Evolutionary conservation across 805 yeast genomes (phyloP).

Genomic region (Teunomyces kruisii): DNA sequence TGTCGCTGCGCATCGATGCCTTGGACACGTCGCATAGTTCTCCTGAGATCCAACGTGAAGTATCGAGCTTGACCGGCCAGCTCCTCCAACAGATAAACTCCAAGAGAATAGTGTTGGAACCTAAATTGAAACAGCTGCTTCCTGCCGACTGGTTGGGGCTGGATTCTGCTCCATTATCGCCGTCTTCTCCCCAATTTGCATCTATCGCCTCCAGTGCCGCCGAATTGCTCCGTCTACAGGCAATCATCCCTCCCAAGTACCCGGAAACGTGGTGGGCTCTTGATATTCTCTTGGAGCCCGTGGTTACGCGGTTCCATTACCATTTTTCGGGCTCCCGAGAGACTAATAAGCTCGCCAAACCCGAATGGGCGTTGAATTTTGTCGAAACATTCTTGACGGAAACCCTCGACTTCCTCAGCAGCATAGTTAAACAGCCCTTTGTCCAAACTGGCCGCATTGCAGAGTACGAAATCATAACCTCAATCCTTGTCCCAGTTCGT

Average conservation of each 20-base stretch:
- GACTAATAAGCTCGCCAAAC: conserved; percentile 64
- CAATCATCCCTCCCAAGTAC: conserved; percentile 24
- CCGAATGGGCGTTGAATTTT: conserved; percentile 68
- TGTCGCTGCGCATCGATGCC: neutral
- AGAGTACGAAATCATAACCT: conserved; percentile 42
- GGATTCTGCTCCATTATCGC: neutral
- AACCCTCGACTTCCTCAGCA: conserved; percentile 40
- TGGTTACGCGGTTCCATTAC: conserved; percentile 52
- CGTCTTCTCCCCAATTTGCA: neutral
- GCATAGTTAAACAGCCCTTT: conserved; percentile 38
- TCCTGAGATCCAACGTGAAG: neutral
- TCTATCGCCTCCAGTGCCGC: neutral
- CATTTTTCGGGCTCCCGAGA: conserved; percentile 58
- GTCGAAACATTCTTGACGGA: conserved; percentile 42
- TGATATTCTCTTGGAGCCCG: conserved; percentile 44
- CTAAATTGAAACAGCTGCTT: conserved; percentile 1
- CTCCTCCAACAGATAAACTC: neutral
- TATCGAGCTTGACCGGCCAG: neutral
- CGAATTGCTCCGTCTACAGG: conserved; percentile 32
- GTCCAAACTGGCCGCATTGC: conserved; percentile 23
- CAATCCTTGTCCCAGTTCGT: conserved; percentile 47
- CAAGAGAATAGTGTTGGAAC: neutral
- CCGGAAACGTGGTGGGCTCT: conserved; percentile 52
- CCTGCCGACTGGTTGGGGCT: neutral
- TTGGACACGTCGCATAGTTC: neutral